Evolutionary conservation across 116 monocot genomes (phyloP).

Genomic region (Thalassia testudinum): DNA sequence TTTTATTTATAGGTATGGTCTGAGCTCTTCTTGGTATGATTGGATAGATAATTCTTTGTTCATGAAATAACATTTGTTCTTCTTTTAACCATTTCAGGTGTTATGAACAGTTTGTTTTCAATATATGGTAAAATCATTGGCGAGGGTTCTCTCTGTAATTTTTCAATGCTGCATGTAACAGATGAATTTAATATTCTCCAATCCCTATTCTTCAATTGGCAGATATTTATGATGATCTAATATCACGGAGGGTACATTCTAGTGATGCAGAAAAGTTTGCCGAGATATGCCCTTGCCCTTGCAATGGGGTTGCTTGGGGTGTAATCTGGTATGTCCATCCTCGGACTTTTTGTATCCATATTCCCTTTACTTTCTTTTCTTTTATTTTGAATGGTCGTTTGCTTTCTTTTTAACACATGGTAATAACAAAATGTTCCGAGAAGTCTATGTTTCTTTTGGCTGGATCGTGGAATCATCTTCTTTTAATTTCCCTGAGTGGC

Average conservation of each 20-base stretch:
- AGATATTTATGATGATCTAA: constrained; percentile 98
- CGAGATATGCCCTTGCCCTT: constrained; percentile 83
- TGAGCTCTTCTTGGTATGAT: no score
- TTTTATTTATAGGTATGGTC: constrained; percentile 73
- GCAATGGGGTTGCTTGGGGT: constrained; percentile 84
- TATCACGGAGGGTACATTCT: constrained; percentile 87
- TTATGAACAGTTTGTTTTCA: constrained; percentile 99
- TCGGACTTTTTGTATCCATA: neutral
- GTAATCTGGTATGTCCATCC: constrained; percentile 61
- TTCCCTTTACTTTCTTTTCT: neutral
- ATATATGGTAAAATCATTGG: constrained; percentile 57
- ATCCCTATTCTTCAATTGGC: neutral
- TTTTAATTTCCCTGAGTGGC: neutral
- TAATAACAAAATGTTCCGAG: no score
- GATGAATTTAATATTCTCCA: no score
- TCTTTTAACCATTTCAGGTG: constrained; percentile 36
- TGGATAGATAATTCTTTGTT: no score
- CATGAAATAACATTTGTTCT: neutral
- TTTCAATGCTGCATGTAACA: neutral
- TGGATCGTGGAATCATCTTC: neutral
- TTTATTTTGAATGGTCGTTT: no score
- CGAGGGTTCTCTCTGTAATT: constrained; percentile 1
- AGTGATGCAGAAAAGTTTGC: constrained; percentile 99
- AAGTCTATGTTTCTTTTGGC: no score
- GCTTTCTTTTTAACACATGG: no score